phyloP scores from a whole-genome alignment of 768 basidiomycete species.

The Leucocoprinus birnbaumii region DNA sequence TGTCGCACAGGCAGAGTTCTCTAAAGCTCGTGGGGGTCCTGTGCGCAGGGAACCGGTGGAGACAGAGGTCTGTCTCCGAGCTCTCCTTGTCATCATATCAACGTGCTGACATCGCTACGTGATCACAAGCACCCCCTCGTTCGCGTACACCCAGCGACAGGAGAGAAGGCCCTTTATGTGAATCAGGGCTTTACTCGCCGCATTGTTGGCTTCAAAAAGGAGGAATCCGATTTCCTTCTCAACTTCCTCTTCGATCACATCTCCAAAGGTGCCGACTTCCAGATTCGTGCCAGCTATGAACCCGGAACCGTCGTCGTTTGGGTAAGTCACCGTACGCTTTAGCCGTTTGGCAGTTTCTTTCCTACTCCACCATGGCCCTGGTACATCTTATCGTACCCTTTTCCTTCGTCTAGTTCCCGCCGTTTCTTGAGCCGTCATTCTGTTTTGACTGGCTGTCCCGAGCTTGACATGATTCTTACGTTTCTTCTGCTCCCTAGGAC shows the following conservation, averaged over 20 bases:
- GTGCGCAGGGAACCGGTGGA: conserved; percentile 50
- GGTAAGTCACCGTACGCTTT: conserved; percentile 28
- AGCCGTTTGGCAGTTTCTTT: neutral
- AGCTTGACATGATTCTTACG: too few relatives aligned
- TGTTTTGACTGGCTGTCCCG: too few relatives aligned
- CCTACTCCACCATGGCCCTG: neutral
- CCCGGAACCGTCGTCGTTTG: conserved; percentile 57
- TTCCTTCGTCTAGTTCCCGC: neutral
- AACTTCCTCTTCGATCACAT: conserved; percentile 55
- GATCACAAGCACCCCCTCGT: conserved; percentile 46
- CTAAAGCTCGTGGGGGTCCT: conserved; percentile 39
- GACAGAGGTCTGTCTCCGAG: conserved; percentile 29
- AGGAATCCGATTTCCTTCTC: conserved; percentile 51
- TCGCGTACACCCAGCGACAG: conserved; percentile 57
- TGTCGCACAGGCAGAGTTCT: conserved; percentile 47
- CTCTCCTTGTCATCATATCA: neutral
- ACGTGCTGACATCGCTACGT: neutral
- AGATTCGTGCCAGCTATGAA: conserved; percentile 45
- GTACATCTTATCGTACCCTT: conserved; percentile 1
- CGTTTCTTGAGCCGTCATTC: too few relatives aligned
- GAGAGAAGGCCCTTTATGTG: conserved; percentile 60
- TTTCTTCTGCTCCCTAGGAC: conserved; percentile 27
- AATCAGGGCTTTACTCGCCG: conserved; percentile 52
- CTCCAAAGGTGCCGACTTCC: conserved; percentile 47
- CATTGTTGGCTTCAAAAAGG: conserved; percentile 50